phyloP scores from a whole-genome alignment of 805 yeast genomes.

The Candida arabinofermentans region DNA sequence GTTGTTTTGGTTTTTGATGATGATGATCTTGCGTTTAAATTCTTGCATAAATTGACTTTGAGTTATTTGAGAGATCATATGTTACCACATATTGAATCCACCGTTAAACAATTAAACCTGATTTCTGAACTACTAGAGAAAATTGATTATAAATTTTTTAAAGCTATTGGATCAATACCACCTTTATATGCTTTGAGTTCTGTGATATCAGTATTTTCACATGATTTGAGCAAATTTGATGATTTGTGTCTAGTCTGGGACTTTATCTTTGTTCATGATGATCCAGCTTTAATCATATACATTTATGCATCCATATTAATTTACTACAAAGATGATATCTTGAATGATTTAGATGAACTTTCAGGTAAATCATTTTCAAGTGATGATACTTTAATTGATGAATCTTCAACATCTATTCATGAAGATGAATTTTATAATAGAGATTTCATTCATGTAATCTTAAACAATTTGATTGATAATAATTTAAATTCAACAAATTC shows the following conservation, averaged over 20 bases:
- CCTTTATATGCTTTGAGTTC: slow-evolving; percentile 75
- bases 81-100: slow-evolving; percentile 63
- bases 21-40: slow-evolving; percentile 34
- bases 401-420: neutral
- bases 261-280: slow-evolving; percentile 51
- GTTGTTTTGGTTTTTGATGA: slow-evolving; percentile 49
- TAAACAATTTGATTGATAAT: slow-evolving; percentile 25
- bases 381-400: slow-evolving; percentile 22
- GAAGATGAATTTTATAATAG: slow-evolving; percentile 17
- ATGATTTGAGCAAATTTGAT: slow-evolving; percentile 50
- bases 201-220: slow-evolving; percentile 73
- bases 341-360: slow-evolving; percentile 30
- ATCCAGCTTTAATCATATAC: slow-evolving; percentile 52
- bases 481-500: slow-evolving; percentile 21
- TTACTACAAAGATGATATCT: slow-evolving; percentile 40
- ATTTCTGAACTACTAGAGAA: slow-evolving; percentile 57
- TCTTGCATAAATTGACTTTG: slow-evolving; percentile 55
- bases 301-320: slow-evolving; percentile 57
- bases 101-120: slow-evolving; percentile 60
- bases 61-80: slow-evolving; percentile 77
- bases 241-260: slow-evolving; percentile 66
- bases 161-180: slow-evolving; percentile 37
- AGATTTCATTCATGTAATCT: slow-evolving; percentile 26
- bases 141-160: slow-evolving; percentile 43
- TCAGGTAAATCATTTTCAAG: slow-evolving; percentile 27